Base-by-base conservation (phyloP, 106 monocot genomes). In the Dactylorhiza incarnata region DNA sequence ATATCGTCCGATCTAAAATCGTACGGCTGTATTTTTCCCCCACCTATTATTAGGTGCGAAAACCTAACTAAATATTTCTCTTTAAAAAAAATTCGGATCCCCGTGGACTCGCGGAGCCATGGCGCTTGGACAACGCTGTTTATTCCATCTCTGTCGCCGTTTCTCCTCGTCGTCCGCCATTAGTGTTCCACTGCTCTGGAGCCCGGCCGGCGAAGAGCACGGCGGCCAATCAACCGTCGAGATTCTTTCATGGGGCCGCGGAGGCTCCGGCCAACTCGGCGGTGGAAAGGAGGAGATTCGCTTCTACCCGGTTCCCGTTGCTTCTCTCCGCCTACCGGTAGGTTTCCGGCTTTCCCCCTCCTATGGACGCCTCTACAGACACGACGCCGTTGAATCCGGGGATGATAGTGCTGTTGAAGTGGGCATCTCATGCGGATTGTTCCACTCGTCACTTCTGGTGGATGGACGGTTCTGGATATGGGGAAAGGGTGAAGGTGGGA, bases 401-500 rank as follows among this genome's bases (percentile, higher is more conserved):
- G 46, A 46, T 45, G 73, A 17, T 10, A 37, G 68, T 7, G 16
- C 11, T 6, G 54, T 82, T 5, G 87, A 92, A 77, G 88, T 90
- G 2, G 93, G 91, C 47, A 78, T 93, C 73, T 85, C 90, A 7
- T 91, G 93, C 71, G 96, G 96, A 47, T 81, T 96, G 8, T 96
- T 96, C 80, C 96, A 96, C 76, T 96, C 96, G n/a, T 85, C 90
- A 2, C 54, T 91, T 74, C 37, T 93, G 45, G 91, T 91, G 6
- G 85, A 93, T 47, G 93, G 91, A 11, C 54, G 56, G 77, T 14
- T 91, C 44, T 96, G 93, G 96, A 70, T 93, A 0, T 93, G 93
- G 96, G 96, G 96, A 10, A 96, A 96, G 78, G 96, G 96, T 8
- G 96, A 96, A 47, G 96, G 96, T 0, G 96, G 96, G 6, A 83